Evolutionary conservation across 306 rosid species (phyloP), one percentile per base, ranked within the genome.

Genomic region (Ceratonia siliqua): DNA sequence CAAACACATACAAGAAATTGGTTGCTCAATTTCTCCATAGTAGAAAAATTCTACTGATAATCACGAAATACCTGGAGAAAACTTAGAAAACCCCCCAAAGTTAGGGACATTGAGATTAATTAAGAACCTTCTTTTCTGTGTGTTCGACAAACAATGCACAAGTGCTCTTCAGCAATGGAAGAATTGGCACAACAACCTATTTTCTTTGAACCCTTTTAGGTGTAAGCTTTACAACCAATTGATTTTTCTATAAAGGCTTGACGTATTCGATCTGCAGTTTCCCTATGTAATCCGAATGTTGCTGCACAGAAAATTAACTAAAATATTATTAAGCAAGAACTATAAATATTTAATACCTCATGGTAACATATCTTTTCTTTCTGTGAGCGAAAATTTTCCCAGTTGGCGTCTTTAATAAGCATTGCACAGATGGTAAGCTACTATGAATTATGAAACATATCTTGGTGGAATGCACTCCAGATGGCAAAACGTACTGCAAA

Each of bases 1-100:
- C 96, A 0, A 89, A 84, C 17, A 57, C 81, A 59, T 88, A 90
- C 63, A 57, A 81, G 28, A 91, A 88, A 79, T 57, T 91, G 46
- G 87, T 21, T 81, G 91, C 85, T 74, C 88, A 56, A 70, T 91
- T 75, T 88, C 92, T 21, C 80, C 87, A 2, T 73, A 90, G 48
- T 95, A 80, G 42, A 90, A 84, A 50, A 68, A 82, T 22, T 80
- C 96, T 0, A 73, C 83, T 35, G 95, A 94, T 55, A 91, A 90
- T 7, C 82, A 79, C 32, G 68, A 90, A 90, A 18, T 94, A 91
- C 78, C 89, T 90, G 20, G 93, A 87, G 42, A 88, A 42, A 67
- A 94, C 97, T 35, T 94, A 88, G n/a, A 28, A 95, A 88, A 42
- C 89, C 96, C 3, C 87, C 82, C 70, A 89, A 83, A 90, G 88